Evolutionary conservation across 2,329 filamentous ascomycete genomes (phyloP).

Genomic region (Penicillium sp.): DNA sequence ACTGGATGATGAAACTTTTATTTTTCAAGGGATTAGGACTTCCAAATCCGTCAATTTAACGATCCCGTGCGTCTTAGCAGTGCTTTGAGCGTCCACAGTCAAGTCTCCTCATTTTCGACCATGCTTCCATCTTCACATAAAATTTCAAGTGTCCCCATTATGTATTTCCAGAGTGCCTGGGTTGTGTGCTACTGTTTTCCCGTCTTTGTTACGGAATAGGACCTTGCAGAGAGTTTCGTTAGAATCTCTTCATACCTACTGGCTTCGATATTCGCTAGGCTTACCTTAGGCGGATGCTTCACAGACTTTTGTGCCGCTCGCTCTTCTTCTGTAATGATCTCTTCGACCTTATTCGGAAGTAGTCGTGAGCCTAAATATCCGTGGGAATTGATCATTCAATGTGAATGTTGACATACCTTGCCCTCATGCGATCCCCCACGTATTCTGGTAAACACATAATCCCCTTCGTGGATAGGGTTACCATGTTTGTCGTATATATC

Average conservation of each 20-base stretch:
- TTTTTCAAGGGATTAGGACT: too few relatives aligned
- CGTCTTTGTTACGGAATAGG: not conserved
- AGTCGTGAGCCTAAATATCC: not conserved
- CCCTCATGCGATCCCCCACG: conserved; percentile 7
- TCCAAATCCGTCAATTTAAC: too few relatives aligned
- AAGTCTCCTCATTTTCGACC: too few relatives aligned
- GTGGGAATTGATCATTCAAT: too few relatives aligned
- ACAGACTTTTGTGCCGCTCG: not conserved
- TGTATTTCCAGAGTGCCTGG: not conserved
- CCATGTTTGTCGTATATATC: conserved; percentile 2
- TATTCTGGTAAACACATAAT: conserved; percentile 6
- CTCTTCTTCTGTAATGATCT: conserved; percentile 1
- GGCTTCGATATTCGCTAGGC: too few relatives aligned
- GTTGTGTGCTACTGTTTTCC: not conserved
- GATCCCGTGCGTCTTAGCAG: too few relatives aligned
- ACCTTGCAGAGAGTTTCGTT: not conserved
- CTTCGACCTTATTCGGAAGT: not conserved
- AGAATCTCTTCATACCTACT: not conserved
- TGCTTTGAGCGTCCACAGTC: too few relatives aligned
- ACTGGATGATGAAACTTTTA: too few relatives aligned
- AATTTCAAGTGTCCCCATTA: too few relatives aligned
- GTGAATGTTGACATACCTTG: conserved; percentile 4
- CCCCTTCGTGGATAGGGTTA: not conserved
- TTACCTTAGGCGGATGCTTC: not conserved
- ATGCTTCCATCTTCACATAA: too few relatives aligned